Evolutionary conservation across 2,329 filamentous ascomycete species (phyloP), one percentile per base, ranked within the genome.

Genomic region (Aspergillus niger): DNA sequence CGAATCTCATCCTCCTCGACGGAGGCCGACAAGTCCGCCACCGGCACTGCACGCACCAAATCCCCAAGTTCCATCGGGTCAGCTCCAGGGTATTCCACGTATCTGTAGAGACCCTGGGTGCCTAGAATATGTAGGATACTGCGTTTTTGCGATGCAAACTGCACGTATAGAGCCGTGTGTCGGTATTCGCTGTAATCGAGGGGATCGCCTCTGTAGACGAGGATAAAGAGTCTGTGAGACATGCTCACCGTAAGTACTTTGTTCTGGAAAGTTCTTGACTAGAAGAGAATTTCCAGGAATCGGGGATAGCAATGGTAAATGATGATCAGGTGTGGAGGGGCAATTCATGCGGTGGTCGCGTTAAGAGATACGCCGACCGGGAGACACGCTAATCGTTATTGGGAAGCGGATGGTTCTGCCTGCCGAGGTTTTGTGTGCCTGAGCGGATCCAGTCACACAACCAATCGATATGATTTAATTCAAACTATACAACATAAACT

Each of bases 101-200:
- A 72, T 41, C 65, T 56, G 43, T 72, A 73, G 36, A 72, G 66
- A 8, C 69, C 70, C 4, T 71, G 67, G 20, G 69, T 67, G 28
- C 68, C 69, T 5, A 66, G 58, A 8, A 70, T 63, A 53, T 72
- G 70, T 52, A 72, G 61, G 26, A 69, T 64, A 26, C 63, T 64
- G 22, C 66, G 55, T 32, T 55, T 26, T 6, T 59, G 61, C 11
- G 61, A 58, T 11, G 61, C 41, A 49, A 67, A 70, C 13, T 61
- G 57, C 36, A 71, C 63, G 55, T 71, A 67, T 4, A 73, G 62
- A 2, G 70, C 71, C 24, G 71, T 72, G 55, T 73, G 71, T 48
- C 71, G 69, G 60, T 72, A 73, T 60, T 71, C 65, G 49, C 63
- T 50, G 61, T 69, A 72, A 58, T 73, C 71, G 41, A 73, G 57